Evolutionary conservation across 441 rosid genomes (phyloP), one percentile per base, ranked within the genome.

Genomic region (Syzygium malaccense): DNA sequence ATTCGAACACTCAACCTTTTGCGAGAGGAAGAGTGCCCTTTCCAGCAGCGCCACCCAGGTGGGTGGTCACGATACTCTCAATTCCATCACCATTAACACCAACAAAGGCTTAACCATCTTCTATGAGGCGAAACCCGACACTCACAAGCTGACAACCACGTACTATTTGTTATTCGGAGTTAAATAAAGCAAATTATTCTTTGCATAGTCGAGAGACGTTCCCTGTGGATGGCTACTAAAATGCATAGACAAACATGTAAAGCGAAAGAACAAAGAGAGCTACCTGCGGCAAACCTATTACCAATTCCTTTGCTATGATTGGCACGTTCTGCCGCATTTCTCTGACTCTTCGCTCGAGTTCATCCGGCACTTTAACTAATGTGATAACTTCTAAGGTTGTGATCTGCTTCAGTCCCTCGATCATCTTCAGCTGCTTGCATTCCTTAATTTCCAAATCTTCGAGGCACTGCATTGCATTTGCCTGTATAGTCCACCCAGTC

Each of bases 301-400:
- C 14, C 54, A 11, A 51, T n/a, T 5, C 32, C 32, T 60, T n/a
- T 0, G 2, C 68, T 6, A 14, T 28, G 6, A 28, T n/a, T 60
- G 1, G 19, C 68, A 0, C 68, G 1, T 14, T 0, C 0, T 9
- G 33, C 68, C 28, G 33, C 32, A 0, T 6, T 0, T 6, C 19
- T 60, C 2, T 14, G 9, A 60, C 68, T 0, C 68, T 60, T 14
- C 0, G 19, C 68, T 14, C 33, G 9, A 60, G 19, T 60, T n/a
- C 68, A 60, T 60, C 4, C 2, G 0, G 1, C 33, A 57, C 12
- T 30, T 9, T 30, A 8, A 64, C 75, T 5, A 64, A 8, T 7
- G 75, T 15, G 12, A 64, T 3, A 30, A 18, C 12, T 30, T 30
- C 41, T 41, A 64, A 17, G 41, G 23, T 64, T 2, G 8, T 0